Evolutionary conservation across 345 rosid genomes (phyloP).

Genomic region (Brassica carinata): DNA sequence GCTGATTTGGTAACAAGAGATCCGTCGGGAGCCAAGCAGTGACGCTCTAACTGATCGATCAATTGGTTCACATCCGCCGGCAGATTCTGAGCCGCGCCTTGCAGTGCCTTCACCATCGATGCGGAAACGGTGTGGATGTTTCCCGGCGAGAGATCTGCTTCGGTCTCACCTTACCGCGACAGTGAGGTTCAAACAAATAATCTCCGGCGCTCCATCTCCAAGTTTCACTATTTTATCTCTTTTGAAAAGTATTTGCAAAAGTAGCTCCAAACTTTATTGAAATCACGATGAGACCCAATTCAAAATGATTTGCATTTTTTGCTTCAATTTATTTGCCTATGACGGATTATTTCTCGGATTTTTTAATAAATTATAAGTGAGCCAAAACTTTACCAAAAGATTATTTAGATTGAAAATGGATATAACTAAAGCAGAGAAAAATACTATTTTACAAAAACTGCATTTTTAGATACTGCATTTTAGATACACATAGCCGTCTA

Average conservation of each 20-base stretch:
- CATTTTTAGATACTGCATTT: too few relatives aligned
- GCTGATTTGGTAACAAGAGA: conserved; percentile 92
- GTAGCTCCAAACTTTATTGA: not conserved
- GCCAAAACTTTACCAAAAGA: too few relatives aligned
- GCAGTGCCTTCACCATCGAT: conserved; percentile 63
- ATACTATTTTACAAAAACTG: too few relatives aligned
- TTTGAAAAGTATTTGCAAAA: not conserved
- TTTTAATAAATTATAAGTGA: too few relatives aligned
- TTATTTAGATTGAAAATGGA: too few relatives aligned
- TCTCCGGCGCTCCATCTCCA: not conserved
- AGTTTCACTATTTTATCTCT: not conserved
- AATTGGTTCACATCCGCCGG: conserved; percentile 76
- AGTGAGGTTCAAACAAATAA: not conserved
- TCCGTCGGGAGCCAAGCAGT: conserved; percentile 93
- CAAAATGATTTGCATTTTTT: not conserved
- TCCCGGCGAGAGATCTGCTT: conserved; percentile 33
- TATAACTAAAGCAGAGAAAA: too few relatives aligned
- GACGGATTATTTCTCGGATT: too few relatives aligned
- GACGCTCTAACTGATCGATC: conserved; percentile 96
- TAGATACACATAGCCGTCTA: too few relatives aligned
- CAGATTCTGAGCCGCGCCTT: conserved; percentile 61
- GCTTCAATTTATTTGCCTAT: not conserved
- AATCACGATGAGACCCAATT: not conserved
- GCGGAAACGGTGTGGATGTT: conserved; percentile 1
- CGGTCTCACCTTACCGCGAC: conserved; percentile 30